Conservation (phyloP, 371 early-diverging fungal genomes). For the Mortierella sp. region DNA sequence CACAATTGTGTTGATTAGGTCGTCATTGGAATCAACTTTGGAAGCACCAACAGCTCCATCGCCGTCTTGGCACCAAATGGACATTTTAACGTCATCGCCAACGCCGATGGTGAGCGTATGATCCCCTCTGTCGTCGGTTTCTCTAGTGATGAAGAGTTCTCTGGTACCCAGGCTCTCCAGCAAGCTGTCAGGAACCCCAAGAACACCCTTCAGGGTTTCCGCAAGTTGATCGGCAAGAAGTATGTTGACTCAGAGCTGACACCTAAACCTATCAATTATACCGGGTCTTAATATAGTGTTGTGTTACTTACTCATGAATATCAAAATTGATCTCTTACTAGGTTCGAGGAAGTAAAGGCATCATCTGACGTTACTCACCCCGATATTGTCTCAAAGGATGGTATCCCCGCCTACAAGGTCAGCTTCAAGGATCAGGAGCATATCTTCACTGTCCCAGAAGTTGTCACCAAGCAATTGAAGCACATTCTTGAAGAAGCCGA, state of each 20-base stretch:
- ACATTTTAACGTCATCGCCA: conserved; percentile 93
- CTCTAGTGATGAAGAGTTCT: conserved; percentile 92
- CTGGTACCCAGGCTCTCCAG: conserved; percentile 93
- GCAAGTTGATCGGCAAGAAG: conserved; percentile 85
- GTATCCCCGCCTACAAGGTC: conserved; percentile 84
- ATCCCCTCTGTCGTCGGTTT: conserved; percentile 94
- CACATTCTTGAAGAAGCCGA: conserved; percentile 93
- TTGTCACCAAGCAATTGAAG: conserved; percentile 82
- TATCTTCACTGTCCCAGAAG: conserved; percentile 76
- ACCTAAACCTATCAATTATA: too few relatives aligned
- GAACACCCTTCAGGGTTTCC: conserved; percentile 90
- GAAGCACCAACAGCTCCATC: conserved; percentile 91
- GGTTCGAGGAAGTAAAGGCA: conserved; percentile 54
- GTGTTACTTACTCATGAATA: not conserved
- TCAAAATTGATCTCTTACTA: conserved; percentile 1
- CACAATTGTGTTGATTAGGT: conserved; percentile 20
- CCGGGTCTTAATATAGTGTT: not conserved
- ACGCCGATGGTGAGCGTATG: conserved; percentile 97
- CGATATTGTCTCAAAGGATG: conserved; percentile 75
- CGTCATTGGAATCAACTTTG: conserved; percentile 92
- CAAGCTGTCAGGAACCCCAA: conserved; percentile 91
- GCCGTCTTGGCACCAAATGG: conserved; percentile 90
- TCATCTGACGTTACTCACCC: conserved; percentile 67
- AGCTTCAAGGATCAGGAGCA: conserved; percentile 72
- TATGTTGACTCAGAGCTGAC: too few relatives aligned